Conservation (phyloP, 2,329 filamentous ascomycete species). For the Cercospora berteroae region DNA sequence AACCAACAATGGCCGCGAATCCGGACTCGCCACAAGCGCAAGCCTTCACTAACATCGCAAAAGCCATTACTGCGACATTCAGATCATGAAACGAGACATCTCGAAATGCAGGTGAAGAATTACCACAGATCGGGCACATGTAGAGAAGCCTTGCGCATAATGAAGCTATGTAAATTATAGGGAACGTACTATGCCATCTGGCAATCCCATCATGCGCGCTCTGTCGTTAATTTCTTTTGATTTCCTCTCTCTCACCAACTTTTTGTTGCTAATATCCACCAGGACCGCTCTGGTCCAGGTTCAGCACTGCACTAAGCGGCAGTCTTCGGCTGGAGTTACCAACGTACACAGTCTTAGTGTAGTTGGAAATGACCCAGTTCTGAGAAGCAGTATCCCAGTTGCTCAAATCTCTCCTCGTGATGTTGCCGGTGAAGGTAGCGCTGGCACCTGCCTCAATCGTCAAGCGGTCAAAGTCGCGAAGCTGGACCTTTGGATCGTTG, state of each 20-base stretch:
- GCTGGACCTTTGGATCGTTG: slow-evolving; percentile 58
- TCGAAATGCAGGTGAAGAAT: neutral
- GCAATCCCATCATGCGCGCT: neutral
- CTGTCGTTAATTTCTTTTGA: neutral
- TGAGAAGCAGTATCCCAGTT: slow-evolving; percentile 81
- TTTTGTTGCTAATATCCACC: neutral
- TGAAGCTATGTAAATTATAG: neutral
- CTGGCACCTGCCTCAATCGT: slow-evolving; percentile 68
- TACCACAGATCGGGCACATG: neutral
- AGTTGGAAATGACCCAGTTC: slow-evolving; percentile 68
- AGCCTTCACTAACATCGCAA: slow-evolving; percentile 59
- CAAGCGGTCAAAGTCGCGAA: slow-evolving; percentile 70
- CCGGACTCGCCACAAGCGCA: slow-evolving; percentile 69
- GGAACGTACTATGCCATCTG: neutral
- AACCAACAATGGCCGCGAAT: slow-evolving; percentile 85
- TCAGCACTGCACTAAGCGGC: slow-evolving; percentile 41
- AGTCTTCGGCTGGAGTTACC: slow-evolving; percentile 60
- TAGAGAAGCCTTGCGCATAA: neutral
- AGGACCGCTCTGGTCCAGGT: neutral
- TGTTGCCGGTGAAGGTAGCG: slow-evolving; percentile 62
- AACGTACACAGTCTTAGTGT: slow-evolving; percentile 60
- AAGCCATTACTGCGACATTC: slow-evolving; percentile 18
- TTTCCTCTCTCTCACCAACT: neutral
- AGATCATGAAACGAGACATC: neutral
- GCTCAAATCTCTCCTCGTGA: slow-evolving; percentile 78